phyloP scores from a whole-genome alignment of 2,329 filamentous ascomycete species.

The Aspergillus sp. region DNA sequence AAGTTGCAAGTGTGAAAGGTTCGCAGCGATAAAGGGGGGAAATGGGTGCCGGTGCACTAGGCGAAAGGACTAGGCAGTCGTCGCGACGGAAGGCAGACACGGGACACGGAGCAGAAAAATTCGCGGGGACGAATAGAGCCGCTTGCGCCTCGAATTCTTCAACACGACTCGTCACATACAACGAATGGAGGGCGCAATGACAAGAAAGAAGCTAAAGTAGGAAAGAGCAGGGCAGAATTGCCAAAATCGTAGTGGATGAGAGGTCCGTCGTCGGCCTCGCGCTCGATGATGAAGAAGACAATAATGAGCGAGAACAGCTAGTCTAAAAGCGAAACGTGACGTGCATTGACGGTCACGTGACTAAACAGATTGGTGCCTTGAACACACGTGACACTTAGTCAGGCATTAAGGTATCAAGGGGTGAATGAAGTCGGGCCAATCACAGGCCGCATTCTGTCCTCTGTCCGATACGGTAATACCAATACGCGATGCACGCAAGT shows the following conservation, averaged over 20 bases:
- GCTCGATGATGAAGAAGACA: slow-evolving; percentile 2
- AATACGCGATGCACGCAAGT: slow-evolving; percentile 9
- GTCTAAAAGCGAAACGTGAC: slow-evolving; percentile 23
- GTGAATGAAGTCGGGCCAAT: slow-evolving; percentile 13
- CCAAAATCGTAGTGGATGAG: background rate
- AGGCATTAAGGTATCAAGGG: slow-evolving; percentile 6
- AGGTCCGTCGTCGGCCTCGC: background rate
- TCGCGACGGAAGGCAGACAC: background rate
- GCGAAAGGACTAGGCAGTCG: background rate
- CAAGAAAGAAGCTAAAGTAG: background rate
- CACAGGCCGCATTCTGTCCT: slow-evolving; percentile 25
- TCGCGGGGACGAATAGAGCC: slow-evolving; percentile 12
- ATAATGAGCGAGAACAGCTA: background rate
- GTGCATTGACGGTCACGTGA: slow-evolving; percentile 11
- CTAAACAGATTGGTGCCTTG: background rate
- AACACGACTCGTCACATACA: background rate
- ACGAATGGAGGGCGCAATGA: background rate
- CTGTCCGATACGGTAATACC: slow-evolving; percentile 15
- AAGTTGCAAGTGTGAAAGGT: background rate
- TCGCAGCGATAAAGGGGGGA: background rate
- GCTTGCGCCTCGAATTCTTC: slow-evolving; percentile 19
- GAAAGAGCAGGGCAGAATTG: too few relatives aligned
- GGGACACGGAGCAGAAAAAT: background rate
- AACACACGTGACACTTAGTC: slow-evolving; percentile 10
- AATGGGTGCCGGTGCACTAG: background rate